Evolutionary conservation across 805 yeast species (phyloP).

Genomic region (Zygosaccharomyces pseudorouxii): DNA sequence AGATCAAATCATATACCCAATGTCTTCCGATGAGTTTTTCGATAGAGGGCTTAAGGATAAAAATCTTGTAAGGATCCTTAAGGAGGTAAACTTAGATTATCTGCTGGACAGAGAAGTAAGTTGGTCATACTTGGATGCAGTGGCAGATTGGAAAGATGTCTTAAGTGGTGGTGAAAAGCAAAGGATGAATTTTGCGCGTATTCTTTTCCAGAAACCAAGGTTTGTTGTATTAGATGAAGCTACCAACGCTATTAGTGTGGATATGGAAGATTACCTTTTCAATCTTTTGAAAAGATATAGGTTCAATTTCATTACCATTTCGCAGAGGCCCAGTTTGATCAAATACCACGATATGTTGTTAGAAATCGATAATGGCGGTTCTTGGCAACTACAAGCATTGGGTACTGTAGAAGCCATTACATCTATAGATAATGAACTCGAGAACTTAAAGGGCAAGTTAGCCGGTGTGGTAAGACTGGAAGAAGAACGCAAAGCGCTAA

Average conservation of each 20-base stretch:
- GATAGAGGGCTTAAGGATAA: conserved; percentile 67
- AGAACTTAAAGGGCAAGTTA: conserved; percentile 56
- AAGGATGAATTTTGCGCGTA: conserved; percentile 81
- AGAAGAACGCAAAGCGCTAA: conserved; percentile 54
- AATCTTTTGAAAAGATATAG: conserved; percentile 64
- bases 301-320: conserved; percentile 74
- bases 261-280: conserved; percentile 82
- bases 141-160: conserved; percentile 81
- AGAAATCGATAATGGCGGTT: conserved; percentile 54
- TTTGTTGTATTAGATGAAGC: conserved; percentile 87
- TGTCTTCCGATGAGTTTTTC: conserved; percentile 70
- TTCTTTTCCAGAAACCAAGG: conserved; percentile 72
- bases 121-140: conserved; percentile 40
- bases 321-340: conserved; percentile 77
- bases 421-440: conserved; percentile 71
- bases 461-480: conserved; percentile 56
- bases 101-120: conserved; percentile 61
- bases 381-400: conserved; percentile 59
- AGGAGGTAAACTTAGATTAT: conserved; percentile 77
- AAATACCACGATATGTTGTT: conserved; percentile 78
- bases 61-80: conserved; percentile 59
- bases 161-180: conserved; percentile 96
- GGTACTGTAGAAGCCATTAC: conserved; percentile 62
- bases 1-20: conserved; percentile 88
- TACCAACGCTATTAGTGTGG: conserved; percentile 88